A percentile compares a stretch with the other conserved stretches of the same genome.
Conservation (phyloP, 2,329 filamentous ascomycete genomes). For the Thielaviopsis populi region DNA sequence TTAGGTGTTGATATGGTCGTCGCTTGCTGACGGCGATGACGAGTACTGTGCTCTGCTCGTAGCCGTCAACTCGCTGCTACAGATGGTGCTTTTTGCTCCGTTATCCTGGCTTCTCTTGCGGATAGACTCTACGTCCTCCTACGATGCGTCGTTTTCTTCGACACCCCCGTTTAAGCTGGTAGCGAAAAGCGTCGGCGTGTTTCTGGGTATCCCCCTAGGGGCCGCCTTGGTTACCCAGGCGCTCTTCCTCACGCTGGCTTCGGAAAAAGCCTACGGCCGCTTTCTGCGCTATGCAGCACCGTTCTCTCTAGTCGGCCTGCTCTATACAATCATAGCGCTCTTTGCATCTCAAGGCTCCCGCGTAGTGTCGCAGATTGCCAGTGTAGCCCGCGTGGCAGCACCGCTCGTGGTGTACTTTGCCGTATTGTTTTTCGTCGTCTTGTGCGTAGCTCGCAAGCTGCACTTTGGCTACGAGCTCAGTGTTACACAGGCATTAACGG, state of each 20-base stretch:
- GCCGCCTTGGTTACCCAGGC: slow-evolving; percentile 61
- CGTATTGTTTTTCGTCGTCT: slow-evolving; percentile 55
- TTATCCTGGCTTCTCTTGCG: slow-evolving; percentile 54
- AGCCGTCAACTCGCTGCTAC: slow-evolving; percentile 58
- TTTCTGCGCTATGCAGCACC: slow-evolving; percentile 64
- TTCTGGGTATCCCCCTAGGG: slow-evolving; percentile 68
- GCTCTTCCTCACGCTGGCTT: not conserved
- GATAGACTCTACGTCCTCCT: not conserved
- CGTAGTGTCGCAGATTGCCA: slow-evolving; percentile 70
- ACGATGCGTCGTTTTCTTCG: slow-evolving; percentile 41
- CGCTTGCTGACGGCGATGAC: slow-evolving; percentile 52
- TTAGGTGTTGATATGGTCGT: slow-evolving; percentile 52
- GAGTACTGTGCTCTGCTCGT: slow-evolving; percentile 77
- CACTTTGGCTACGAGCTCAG: slow-evolving; percentile 59
- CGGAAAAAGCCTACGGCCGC: not conserved
- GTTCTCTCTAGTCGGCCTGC: slow-evolving; percentile 63
- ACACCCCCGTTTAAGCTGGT: slow-evolving; percentile 44
- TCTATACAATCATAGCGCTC: slow-evolving; percentile 76
- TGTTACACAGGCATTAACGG: slow-evolving; percentile 72
- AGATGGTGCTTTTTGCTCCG: slow-evolving; percentile 59
- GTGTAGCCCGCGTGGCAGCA: slow-evolving; percentile 65
- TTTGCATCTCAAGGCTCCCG: slow-evolving; percentile 68
- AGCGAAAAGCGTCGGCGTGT: slow-evolving; percentile 68
- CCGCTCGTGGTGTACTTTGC: slow-evolving; percentile 72
- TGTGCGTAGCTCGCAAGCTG: slow-evolving; percentile 45